Evolutionary conservation across 306 rosid genomes (phyloP).

Genomic region (Lotus japonicus): DNA sequence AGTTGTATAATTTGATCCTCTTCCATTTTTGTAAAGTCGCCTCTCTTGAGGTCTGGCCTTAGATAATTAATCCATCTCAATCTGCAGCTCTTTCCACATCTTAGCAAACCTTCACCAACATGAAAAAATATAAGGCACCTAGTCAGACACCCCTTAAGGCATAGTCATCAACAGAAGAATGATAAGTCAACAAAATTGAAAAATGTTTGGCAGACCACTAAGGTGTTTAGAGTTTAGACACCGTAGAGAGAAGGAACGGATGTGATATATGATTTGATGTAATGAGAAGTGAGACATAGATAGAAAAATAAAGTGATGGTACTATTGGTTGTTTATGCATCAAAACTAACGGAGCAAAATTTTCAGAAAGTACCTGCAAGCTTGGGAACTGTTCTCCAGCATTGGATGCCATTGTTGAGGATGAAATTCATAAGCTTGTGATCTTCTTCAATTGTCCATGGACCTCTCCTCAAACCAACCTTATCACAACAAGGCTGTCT

Average conservation of each 20-base stretch:
- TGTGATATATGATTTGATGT: no score
- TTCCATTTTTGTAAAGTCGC: conserved; percentile 71
- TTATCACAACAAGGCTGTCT: conserved; percentile 88
- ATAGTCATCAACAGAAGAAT: background rate
- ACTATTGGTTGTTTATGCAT: no score
- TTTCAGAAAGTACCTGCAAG: conserved; percentile 53
- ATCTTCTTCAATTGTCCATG: conserved; percentile 92
- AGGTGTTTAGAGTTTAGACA: no score
- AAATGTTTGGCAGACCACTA: no score
- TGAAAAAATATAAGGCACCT: background rate
- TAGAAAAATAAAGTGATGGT: no score
- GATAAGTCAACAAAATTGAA: no score
- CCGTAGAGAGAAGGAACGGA: no score
- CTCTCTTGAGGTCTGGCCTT: conserved; percentile 91
- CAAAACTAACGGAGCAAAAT: no score
- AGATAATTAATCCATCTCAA: conserved; percentile 88
- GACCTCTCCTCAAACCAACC: conserved; percentile 80
- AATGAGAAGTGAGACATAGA: no score
- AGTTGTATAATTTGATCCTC: conserved; percentile 79
- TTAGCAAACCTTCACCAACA: conserved; percentile 49
- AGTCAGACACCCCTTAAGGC: background rate
- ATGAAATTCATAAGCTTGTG: conserved; percentile 73
- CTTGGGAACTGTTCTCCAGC: conserved; percentile 90
- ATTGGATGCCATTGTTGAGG: conserved; percentile 81
- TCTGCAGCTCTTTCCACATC: conserved; percentile 95